Conservation (phyloP, 1,139 yeast genomes). For the Kurtzmaniella quercitrusa region DNA sequence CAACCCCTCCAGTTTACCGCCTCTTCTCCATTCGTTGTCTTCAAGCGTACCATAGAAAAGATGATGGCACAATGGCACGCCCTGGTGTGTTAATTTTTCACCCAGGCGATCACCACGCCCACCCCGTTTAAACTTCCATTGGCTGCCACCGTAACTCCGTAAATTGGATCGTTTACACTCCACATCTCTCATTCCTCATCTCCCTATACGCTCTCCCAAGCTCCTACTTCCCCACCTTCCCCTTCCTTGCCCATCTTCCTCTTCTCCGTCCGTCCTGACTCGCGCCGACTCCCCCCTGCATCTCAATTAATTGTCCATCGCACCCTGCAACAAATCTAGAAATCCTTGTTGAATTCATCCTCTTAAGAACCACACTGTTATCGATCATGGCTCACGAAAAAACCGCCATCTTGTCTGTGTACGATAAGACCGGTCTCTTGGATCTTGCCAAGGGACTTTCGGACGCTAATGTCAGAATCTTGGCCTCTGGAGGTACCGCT, state of each 20-base stretch:
- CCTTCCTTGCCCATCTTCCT: background rate
- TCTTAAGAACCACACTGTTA: background rate
- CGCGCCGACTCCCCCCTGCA: slow-evolving; percentile 8
- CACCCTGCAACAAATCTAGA: background rate
- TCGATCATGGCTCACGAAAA: slow-evolving; percentile 44
- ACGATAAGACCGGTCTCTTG: slow-evolving; percentile 92
- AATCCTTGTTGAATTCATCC: slow-evolving; percentile 1
- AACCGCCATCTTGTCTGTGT: slow-evolving; percentile 94
- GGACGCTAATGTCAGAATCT: slow-evolving; percentile 80
- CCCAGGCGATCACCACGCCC: background rate
- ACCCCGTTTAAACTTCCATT: no score
- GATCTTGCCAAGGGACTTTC: slow-evolving; percentile 94
- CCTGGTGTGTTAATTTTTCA: background rate
- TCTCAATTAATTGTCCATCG: slow-evolving; percentile 7
- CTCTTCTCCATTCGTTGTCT: no score
- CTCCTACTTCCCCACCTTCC: background rate
- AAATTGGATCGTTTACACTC: no score
- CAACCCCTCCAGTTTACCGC: background rate
- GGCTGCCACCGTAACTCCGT: no score
- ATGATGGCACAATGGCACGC: background rate
- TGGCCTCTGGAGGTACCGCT: slow-evolving; percentile 98
- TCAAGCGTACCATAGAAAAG: no score
- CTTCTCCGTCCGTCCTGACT: slow-evolving; percentile 1
- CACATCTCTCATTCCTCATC: background rate
- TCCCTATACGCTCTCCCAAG: no score